A percentile compares a stretch with the other conserved stretches of the same genome.
Conservation (phyloP, 208 protist genomes). For the Crithidia thermophila region DNA sequence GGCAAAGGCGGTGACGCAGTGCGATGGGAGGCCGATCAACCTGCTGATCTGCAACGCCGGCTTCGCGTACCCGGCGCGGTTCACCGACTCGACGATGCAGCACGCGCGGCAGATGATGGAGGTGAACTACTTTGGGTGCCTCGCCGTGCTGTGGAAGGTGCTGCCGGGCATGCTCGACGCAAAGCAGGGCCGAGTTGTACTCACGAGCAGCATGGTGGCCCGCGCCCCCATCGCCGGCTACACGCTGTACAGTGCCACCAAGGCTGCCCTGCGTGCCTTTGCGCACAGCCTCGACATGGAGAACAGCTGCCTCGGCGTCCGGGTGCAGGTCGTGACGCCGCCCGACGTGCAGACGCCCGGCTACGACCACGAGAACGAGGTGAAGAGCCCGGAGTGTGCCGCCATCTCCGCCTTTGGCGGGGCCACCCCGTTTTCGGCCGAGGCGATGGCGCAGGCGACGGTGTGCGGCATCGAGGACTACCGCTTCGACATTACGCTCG, state of each 20-base stretch:
- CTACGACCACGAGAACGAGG: constrained; percentile 75
- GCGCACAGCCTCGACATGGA: constrained; percentile 90
- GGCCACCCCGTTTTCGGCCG: constrained; percentile 51
- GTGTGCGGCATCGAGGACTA: constrained; percentile 70
- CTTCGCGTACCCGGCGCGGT: constrained; percentile 78
- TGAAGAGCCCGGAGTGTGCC: constrained; percentile 85
- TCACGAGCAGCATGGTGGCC: constrained; percentile 79
- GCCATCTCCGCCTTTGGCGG: constrained; percentile 81
- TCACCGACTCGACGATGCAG: constrained; percentile 63
- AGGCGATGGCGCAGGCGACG: constrained; percentile 53
- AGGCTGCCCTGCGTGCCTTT: constrained; percentile 85
- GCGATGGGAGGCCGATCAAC: constrained; percentile 49
- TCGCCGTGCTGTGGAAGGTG: constrained; percentile 68
- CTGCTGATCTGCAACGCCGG: constrained; percentile 88
- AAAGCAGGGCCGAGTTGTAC: constrained; percentile 69
- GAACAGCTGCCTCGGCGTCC: constrained; percentile 75
- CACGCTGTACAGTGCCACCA: constrained; percentile 83
- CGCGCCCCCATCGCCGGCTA: constrained; percentile 86
- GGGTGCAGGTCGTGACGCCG: constrained; percentile 84
- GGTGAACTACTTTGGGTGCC: constrained; percentile 89
- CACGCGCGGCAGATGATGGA: constrained; percentile 82
- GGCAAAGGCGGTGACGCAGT: constrained; percentile 24
- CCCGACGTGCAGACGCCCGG: constrained; percentile 88
- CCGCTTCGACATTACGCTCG: constrained; percentile 78
- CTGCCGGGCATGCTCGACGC: constrained; percentile 74